phyloP scores from a whole-genome alignment of 2,329 filamentous ascomycete genomes.

The Orbilia quercus region DNA sequence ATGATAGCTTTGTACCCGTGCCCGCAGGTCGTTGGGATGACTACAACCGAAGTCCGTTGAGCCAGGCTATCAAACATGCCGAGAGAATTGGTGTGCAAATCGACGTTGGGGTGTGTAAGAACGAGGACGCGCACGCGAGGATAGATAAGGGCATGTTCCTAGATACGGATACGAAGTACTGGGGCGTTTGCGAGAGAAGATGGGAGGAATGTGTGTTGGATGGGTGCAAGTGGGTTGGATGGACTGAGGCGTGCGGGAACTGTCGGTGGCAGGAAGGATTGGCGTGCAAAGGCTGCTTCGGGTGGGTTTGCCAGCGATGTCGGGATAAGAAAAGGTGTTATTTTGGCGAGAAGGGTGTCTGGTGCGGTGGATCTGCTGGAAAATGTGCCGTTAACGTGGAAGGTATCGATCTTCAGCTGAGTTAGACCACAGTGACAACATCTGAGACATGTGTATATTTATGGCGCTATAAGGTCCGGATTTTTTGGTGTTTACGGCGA shows the following conservation, averaged over 20 bases:
- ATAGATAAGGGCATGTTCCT: constrained; percentile 1
- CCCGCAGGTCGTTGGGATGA: not conserved
- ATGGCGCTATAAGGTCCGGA: not conserved
- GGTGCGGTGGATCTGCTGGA: constrained; percentile 23
- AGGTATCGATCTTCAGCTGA: constrained; percentile 5
- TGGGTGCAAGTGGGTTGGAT: constrained; percentile 40
- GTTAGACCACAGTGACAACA: not conserved
- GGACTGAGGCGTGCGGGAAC: constrained; percentile 32
- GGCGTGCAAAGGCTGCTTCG: constrained; percentile 46
- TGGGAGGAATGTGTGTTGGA: constrained; percentile 38
- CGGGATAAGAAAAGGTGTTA: constrained; percentile 10
- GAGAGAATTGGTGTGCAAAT: constrained; percentile 32
- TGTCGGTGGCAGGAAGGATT: constrained; percentile 35
- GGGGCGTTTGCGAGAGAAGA: constrained; percentile 37
- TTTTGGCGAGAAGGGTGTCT: constrained; percentile 17
- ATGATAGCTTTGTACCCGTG: constrained; percentile 12
- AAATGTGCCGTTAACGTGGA: constrained; percentile 27
- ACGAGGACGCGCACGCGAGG: constrained; percentile 22
- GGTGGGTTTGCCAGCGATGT: constrained; percentile 49
- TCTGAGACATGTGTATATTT: not conserved
- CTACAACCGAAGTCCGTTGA: not conserved
- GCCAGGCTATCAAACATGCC: constrained; percentile 15
- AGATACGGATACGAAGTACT: not conserved
- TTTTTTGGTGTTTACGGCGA: not conserved
- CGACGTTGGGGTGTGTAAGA: constrained; percentile 48